Evolutionary conservation across 2,329 filamentous ascomycete genomes (phyloP), one percentile per base, ranked within the genome.

Genomic region (Colletotrichum sidae): DNA sequence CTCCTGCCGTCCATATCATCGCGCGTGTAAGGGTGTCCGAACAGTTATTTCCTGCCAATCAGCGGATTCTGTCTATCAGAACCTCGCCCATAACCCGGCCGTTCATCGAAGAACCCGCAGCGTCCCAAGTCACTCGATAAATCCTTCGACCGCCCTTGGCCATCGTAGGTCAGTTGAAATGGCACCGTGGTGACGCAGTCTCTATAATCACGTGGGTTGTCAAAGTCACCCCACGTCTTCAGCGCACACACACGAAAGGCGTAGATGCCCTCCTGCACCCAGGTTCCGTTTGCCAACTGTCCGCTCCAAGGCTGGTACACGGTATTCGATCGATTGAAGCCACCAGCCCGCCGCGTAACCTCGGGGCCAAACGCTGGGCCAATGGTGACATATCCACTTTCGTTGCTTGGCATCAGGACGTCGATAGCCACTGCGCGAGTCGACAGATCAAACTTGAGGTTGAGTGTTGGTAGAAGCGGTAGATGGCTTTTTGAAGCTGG

Each of bases 81-180:
- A 5, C 1, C 25, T 25, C 25, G 25, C 25, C 4, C 25, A 5
- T 25, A 5, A 25, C 25, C 25, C 39, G 39, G 39, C 39, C 13
- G 10, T n/a, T 42, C 39, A n/a, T 42, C 39, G 13, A 42, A 42
- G 39, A 42, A 42, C 10, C 39, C 39, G 39, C 39, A 42, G 10
- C 3, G 39, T 42, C 13, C 39, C 39, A 42, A 4, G 39, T n/a
- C 39, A 10, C 13, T 42, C 10, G 39, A 42, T n/a, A 77, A 55
- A 77, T 80, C 55, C 73, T 74, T 2, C 78, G 78, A 1, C 70
- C 81, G 8, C 55, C 74, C 7, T 68, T 52, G 17, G 60, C 72
- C 7, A 63, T 79, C 2, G 68, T 69, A 15, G 60, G 68, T 2
- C 68, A 74, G 4, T 69, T 81, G 7, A 76, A 80, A 63, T 65